phyloP scores from a whole-genome alignment of 805 yeast genomes.

The Metschnikowia shivogae region DNA sequence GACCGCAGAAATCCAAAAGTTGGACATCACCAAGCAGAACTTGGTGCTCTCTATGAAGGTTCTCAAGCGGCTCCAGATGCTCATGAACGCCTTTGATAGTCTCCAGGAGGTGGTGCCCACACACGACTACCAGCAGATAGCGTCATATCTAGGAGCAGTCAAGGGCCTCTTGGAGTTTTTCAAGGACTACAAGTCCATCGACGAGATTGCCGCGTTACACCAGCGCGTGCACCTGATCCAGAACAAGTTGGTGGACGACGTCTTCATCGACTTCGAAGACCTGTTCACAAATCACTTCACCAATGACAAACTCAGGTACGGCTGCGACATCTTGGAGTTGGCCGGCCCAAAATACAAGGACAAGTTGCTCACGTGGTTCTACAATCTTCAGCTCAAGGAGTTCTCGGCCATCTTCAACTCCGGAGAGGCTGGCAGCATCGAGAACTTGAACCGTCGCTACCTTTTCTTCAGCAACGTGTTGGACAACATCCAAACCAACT shows the following conservation, averaged over 20 bases:
- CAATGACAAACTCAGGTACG: slow-evolving; percentile 45
- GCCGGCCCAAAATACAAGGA: slow-evolving; percentile 52
- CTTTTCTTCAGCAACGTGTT: slow-evolving; percentile 74
- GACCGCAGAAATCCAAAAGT: slow-evolving; percentile 70
- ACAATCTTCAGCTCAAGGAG: slow-evolving; percentile 65
- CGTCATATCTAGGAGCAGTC: slow-evolving; percentile 63
- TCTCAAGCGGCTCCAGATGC: slow-evolving; percentile 81
- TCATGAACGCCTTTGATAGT: slow-evolving; percentile 67
- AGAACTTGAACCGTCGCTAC: slow-evolving; percentile 77
- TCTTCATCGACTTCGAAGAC: slow-evolving; percentile 68
- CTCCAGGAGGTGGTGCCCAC: slow-evolving; percentile 45
- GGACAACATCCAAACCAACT: slow-evolving; percentile 51
- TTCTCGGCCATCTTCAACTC: slow-evolving; percentile 69
- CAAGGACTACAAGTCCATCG: slow-evolving; percentile 76
- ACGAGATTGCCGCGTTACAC: slow-evolving; percentile 67
- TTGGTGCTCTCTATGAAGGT: slow-evolving; percentile 81
- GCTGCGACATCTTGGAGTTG: slow-evolving; percentile 70
- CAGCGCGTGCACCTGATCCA: slow-evolving; percentile 57
- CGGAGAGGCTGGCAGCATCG: slow-evolving; percentile 94
- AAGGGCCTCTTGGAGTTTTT: slow-evolving; percentile 68
- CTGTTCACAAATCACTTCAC: slow-evolving; percentile 28
- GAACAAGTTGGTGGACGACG: slow-evolving; percentile 58
- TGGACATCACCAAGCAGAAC: slow-evolving; percentile 82
- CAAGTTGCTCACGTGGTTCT: slow-evolving; percentile 69
- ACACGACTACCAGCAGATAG: slow-evolving; percentile 52